Conservation (phyloP, 2,329 filamentous ascomycete species). For the Neopestalotiopsis sp. region DNA sequence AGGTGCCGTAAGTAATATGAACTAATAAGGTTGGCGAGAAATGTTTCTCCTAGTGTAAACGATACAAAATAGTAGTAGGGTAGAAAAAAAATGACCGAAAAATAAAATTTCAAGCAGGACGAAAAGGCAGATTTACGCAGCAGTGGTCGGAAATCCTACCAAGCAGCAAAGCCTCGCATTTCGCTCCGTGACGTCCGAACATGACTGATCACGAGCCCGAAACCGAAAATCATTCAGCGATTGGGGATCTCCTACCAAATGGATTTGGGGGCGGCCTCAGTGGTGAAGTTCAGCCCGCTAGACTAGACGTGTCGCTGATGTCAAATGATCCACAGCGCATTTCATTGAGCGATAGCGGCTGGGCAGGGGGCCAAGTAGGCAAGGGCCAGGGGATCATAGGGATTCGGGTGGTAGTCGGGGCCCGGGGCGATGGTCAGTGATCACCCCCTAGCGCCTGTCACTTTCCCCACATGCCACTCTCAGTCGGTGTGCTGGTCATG, state of each 20-base stretch:
- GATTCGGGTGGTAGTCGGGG: too few relatives aligned
- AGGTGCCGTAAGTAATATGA: neutral
- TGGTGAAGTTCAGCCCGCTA: neutral
- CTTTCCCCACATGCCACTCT: neutral
- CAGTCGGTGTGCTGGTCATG: neutral
- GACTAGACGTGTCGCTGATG: constrained; percentile 11
- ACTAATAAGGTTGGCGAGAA: neutral
- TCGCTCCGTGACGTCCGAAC: constrained; percentile 10
- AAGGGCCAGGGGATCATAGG: neutral
- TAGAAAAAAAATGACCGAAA: neutral
- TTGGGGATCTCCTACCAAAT: neutral
- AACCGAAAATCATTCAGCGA: neutral
- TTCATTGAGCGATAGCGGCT: neutral
- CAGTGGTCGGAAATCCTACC: neutral
- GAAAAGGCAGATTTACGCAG: neutral
- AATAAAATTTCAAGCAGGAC: neutral
- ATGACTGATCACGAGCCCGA: constrained; percentile 9
- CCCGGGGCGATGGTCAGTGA: too few relatives aligned
- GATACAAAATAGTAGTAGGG: neutral
- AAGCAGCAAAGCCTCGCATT: neutral
- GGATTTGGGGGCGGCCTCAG: neutral
- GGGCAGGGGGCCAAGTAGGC: neutral
- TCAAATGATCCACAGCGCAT: constrained; percentile 18
- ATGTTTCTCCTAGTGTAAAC: neutral
- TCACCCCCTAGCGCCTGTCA: neutral